Percentiles rank a stretch among this genome's conserved stretches.
These are phyloP conservation scores for Auricularia cornea DNA, from an alignment of 768 basidiomycete species.

Conservation along the genomic window DNA sequence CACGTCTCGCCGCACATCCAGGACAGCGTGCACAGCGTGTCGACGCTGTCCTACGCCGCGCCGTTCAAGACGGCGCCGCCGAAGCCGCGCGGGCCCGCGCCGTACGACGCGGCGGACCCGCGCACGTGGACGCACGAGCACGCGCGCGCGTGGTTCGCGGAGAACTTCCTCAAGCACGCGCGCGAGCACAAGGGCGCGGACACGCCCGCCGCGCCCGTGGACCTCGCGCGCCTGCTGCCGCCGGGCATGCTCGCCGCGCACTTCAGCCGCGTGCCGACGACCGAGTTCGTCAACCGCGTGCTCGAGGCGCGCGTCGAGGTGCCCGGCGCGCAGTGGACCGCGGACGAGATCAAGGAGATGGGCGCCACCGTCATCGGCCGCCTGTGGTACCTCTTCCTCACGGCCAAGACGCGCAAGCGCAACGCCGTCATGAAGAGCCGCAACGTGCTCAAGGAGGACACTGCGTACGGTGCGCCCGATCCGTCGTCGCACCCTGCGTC, in stretches of 20 bases:
- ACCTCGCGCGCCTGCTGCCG: background rate
- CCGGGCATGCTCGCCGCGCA: background rate
- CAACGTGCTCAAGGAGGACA: background rate
- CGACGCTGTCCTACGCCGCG: constrained; percentile 27
- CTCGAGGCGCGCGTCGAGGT: background rate
- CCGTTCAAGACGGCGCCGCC: constrained; percentile 26
- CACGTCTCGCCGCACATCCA: constrained; percentile 31
- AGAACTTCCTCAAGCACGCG: constrained; percentile 16
- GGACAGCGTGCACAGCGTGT: constrained; percentile 24
- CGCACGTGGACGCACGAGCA: constrained; percentile 26
- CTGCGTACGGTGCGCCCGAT: background rate
- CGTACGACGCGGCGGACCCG: constrained; percentile 20
- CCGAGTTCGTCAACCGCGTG: background rate
- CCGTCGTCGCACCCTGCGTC: background rate
- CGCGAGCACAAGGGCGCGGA: background rate
- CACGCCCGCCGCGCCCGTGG: background rate
- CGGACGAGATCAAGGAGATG: constrained; percentile 5
- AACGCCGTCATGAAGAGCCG: constrained; percentile 28
- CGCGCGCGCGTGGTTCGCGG: constrained; percentile 21
- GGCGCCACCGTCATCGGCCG: constrained; percentile 18
- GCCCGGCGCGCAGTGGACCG: background rate
- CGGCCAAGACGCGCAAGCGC: constrained; percentile 24
- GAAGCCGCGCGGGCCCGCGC: constrained; percentile 19
- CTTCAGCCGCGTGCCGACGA: background rate
- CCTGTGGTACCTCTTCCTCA: constrained; percentile 23